phyloP scores from a whole-genome alignment of 2,329 filamentous ascomycete genomes.

The Aspergillus sp. region DNA sequence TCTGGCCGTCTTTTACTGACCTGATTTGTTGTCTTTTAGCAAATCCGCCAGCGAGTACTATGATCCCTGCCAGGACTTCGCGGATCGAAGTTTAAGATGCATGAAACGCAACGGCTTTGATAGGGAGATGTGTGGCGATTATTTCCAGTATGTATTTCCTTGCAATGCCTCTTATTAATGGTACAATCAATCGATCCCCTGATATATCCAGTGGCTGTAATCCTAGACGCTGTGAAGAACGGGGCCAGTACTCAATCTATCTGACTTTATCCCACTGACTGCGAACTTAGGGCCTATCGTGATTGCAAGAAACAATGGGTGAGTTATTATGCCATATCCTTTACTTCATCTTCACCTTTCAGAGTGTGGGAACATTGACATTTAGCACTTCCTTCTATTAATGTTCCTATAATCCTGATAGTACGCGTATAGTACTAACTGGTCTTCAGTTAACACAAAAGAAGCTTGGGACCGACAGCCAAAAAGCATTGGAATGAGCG shows the following conservation, averaged over 20 bases:
- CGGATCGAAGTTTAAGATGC: conserved; percentile 80
- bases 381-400: not conserved
- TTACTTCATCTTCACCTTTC: not conserved
- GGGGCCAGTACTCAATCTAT: not conserved
- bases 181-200: not conserved
- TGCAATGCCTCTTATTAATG: not conserved
- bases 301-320: conserved; percentile 97
- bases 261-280: conserved; percentile 2
- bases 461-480: conserved; percentile 18
- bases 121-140: conserved; percentile 85
- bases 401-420: not conserved
- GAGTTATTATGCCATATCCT: conserved; percentile 36
- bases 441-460: conserved; percentile 30
- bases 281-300: conserved; percentile 72
- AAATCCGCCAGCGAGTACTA: conserved; percentile 88
- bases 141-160: conserved; percentile 74
- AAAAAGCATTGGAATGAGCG: conserved; percentile 1
- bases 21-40: conserved; percentile 46
- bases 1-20: not conserved
- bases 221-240: not conserved
- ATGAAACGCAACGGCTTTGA: conserved; percentile 86
- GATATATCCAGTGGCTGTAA: not conserved
- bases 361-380: not conserved
- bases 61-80: conserved; percentile 94
- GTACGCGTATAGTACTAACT: conserved; percentile 8